These are phyloP conservation scores for Raffaelea deltoideospora DNA, from an alignment of 2,329 filamentous ascomycete genomes.

Conservation along the genomic window DNA sequence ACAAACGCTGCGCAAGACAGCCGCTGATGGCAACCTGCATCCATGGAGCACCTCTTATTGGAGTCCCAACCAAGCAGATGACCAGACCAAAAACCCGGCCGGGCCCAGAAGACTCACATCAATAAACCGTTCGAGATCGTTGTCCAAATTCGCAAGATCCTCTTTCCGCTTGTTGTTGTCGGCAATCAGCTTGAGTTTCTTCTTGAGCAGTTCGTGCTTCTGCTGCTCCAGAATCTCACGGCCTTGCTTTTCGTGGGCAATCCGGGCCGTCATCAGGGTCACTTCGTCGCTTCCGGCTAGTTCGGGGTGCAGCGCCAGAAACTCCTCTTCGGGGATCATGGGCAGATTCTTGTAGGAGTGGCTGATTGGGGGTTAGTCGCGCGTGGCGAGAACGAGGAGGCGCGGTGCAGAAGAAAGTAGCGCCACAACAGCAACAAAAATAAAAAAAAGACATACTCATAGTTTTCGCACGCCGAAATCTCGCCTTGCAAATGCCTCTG, in stretches of 20 bases:
- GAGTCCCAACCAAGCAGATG: neutral
- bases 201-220: slow-evolving; percentile 57
- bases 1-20: too few relatives aligned
- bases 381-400: neutral
- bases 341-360: slow-evolving; percentile 82
- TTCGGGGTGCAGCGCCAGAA: slow-evolving; percentile 62
- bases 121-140: slow-evolving; percentile 86
- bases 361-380: too few relatives aligned
- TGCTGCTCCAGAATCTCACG: slow-evolving; percentile 76
- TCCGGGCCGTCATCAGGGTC: slow-evolving; percentile 74
- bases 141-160: slow-evolving; percentile 78
- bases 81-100: too few relatives aligned
- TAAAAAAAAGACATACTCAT: slow-evolving; percentile 49
- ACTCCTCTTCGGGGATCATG: slow-evolving; percentile 70
- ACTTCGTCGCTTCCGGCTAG: slow-evolving; percentile 59
- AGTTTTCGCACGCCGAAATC: slow-evolving; percentile 79
- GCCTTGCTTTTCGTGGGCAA: slow-evolving; percentile 78
- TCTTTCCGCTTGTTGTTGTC: slow-evolving; percentile 88
- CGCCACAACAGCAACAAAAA: too few relatives aligned
- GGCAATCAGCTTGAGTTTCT: slow-evolving; percentile 45
- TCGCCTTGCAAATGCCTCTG: slow-evolving; percentile 82
- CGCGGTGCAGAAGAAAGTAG: neutral
- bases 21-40: too few relatives aligned
- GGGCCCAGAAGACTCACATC: slow-evolving; percentile 45
- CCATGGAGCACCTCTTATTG: too few relatives aligned